A percentile compares a stretch with the other conserved stretches of the same genome.
These are phyloP conservation scores for Candida gigantensis DNA, from an alignment of 1,139 yeast species.

Conservation along the genomic window DNA sequence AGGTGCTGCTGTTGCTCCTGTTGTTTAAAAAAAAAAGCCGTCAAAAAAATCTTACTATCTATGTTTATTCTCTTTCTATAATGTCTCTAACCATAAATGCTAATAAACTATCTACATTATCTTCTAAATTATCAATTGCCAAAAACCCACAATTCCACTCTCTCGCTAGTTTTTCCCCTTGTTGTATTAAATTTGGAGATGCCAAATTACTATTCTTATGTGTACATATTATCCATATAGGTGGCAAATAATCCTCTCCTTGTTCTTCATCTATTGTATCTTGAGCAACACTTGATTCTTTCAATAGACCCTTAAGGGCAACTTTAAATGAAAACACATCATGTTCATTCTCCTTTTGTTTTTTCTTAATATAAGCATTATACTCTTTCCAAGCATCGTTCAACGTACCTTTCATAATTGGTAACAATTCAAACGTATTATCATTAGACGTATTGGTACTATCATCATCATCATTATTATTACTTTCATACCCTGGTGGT, in stretches of 20 bases:
- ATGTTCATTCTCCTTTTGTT: conserved; percentile 65
- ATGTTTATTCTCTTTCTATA: conserved; percentile 42
- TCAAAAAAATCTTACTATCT: too few species aligned
- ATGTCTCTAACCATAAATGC: conserved; percentile 61
- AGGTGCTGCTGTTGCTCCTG: conserved; percentile 43
- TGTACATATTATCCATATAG: conserved; percentile 66
- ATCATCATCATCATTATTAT: conserved; percentile 23
- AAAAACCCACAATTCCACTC: conserved; percentile 68
- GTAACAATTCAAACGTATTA: conserved; percentile 45
- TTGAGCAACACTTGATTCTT: conserved; percentile 19
- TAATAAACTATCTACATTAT: conserved; percentile 55
- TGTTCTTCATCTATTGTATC: conserved; percentile 19
- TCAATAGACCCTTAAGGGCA: conserved; percentile 61
- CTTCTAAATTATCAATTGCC: conserved; percentile 51
- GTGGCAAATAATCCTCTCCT: conserved; percentile 54
- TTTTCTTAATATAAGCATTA: conserved; percentile 49
- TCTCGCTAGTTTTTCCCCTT: conserved; percentile 56
- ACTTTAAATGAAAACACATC: conserved; percentile 63
- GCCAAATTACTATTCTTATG: conserved; percentile 55
- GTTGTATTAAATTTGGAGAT: conserved; percentile 56
- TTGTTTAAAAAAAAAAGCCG: conserved; percentile 5
- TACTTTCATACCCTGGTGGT: conserved; percentile 49
- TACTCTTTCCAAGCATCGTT: conserved; percentile 77
- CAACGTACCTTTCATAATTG: conserved; percentile 53
- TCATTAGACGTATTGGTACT: conserved; percentile 19